Base-by-base conservation (phyloP, 192 early-diverging fungal genomes). In the Globomyces pollinis-pini region DNA sequence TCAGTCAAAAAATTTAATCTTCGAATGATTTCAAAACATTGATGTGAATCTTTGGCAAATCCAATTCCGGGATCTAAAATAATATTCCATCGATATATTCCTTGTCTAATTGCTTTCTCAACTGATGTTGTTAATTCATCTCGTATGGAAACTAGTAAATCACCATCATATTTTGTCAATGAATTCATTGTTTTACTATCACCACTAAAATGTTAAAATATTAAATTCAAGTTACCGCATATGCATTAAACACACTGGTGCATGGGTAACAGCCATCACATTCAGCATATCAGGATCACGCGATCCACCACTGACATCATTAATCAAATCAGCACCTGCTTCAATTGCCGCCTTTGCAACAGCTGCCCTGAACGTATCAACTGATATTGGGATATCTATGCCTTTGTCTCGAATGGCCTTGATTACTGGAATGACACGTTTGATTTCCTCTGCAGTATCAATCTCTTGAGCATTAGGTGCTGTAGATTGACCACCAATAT, bases 11-110 rank as follows among this genome's bases (percentile, higher is more conserved):
- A 77, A 0, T 70, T 60, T 23, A 99, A 71, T 2, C 85, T 71
- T 28, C 85, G 78, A 51, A 99, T 67, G 24, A 99, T 67, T 62
- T 90, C 85, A 70, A 94, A 84, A 67, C 86, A 89, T 65, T 99
- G 96, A 2, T 79, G 78, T 23, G 73, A 76, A 6, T 86, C 84
- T 72, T 99, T 99, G 29, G 94, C 92, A 76, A 99, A 99, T 1
- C 96, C 96, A 57, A 99, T 82, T 21, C 96, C 96, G 11, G 96
- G 96, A 61, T 99, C 96, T 2, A 95, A 69, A 60, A 94, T 88
- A 23, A 99, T 91, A 69, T 98, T 98, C 96, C 96, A 99, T 9
- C 93, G 78, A 38, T 83, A 76, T 3, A 99, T 83, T 42, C 96
- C 96, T 1, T 77, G 73, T n/a, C 71, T 63, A 18, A 94, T 70